A percentile compares a stretch with the other conserved stretches of the same genome.
Conservation (phyloP, 2,329 filamentous ascomycete species). For the Trichoderma sp. region DNA sequence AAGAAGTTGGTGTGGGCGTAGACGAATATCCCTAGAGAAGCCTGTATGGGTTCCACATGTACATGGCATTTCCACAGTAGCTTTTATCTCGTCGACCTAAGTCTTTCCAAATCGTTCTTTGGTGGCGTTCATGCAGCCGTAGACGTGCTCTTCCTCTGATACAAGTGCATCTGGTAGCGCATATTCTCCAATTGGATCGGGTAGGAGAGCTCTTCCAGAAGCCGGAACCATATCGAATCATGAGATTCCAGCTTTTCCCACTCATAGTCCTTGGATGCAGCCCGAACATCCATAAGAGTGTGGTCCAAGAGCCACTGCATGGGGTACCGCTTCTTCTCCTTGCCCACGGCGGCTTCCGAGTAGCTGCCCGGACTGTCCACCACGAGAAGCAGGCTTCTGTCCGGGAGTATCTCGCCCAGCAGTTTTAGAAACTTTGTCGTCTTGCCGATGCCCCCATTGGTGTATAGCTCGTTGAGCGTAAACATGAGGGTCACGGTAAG, state of each 20-base stretch:
- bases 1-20: slow-evolving; percentile 90
- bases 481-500: slow-evolving; percentile 82
- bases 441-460: slow-evolving; percentile 67
- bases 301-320: slow-evolving; percentile 94
- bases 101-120: neutral
- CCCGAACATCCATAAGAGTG: slow-evolving; percentile 59
- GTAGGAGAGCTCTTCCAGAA: slow-evolving; percentile 69
- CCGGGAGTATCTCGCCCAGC: slow-evolving; percentile 59
- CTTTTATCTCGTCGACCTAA: slow-evolving; percentile 7
- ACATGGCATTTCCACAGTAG: neutral
- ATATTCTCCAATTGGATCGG: slow-evolving; percentile 90
- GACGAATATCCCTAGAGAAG: neutral
- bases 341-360: slow-evolving; percentile 74
- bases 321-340: slow-evolving; percentile 69
- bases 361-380: slow-evolving; percentile 95
- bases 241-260: slow-evolving; percentile 78
- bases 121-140: neutral
- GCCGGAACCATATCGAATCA: slow-evolving; percentile 83
- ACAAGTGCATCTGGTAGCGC: slow-evolving; percentile 91
- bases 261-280: slow-evolving; percentile 35
- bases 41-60: neutral
- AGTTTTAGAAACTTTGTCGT: slow-evolving; percentile 76
- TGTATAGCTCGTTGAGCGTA: slow-evolving; percentile 94
- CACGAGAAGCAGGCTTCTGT: slow-evolving; percentile 73
- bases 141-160: slow-evolving; percentile 44